Conservation (phyloP, 2,329 filamentous ascomycete genomes). For the Clarireedia monteithiana region DNA sequence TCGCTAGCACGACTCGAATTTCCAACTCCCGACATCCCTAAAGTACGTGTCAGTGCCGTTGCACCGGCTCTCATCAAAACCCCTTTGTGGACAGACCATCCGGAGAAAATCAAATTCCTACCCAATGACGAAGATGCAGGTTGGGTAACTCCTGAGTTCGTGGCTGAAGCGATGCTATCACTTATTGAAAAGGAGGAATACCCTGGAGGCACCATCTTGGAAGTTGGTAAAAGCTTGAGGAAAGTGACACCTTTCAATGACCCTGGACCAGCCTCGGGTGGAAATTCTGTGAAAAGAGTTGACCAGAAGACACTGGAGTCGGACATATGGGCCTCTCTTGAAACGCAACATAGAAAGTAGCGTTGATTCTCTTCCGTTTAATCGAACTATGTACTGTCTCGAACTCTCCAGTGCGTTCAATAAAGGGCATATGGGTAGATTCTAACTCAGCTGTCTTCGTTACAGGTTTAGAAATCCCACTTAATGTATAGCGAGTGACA, state of each 20-base stretch:
- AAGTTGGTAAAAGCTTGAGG: slow-evolving; percentile 32
- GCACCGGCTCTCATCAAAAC: slow-evolving; percentile 36
- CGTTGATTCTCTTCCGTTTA: too few species aligned
- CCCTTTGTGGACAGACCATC: slow-evolving; percentile 38
- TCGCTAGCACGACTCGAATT: slow-evolving; percentile 33
- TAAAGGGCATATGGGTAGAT: too few species aligned
- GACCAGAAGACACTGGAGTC: neutral
- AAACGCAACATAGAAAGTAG: neutral
- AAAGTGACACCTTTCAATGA: slow-evolving; percentile 32
- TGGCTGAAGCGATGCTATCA: slow-evolving; percentile 38
- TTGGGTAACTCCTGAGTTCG: slow-evolving; percentile 37
- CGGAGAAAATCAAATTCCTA: slow-evolving; percentile 36
- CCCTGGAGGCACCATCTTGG: slow-evolving; percentile 35
- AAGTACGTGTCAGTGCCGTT: slow-evolving; percentile 36
- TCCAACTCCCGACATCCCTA: slow-evolving; percentile 21
- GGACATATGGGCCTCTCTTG: slow-evolving; percentile 3
- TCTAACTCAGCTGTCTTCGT: too few species aligned
- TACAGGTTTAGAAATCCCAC: too few species aligned
- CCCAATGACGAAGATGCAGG: slow-evolving; percentile 8
- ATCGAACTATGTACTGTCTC: too few species aligned
- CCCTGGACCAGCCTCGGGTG: slow-evolving; percentile 29
- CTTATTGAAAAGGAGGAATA: slow-evolving; percentile 31
- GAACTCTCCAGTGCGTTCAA: too few species aligned
- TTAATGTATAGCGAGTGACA: too few species aligned
- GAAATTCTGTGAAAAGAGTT: neutral